Evolutionary conservation across 306 rosid genomes (phyloP), one percentile per base, ranked within the genome.

Genomic region (Alnus glutinosa): DNA sequence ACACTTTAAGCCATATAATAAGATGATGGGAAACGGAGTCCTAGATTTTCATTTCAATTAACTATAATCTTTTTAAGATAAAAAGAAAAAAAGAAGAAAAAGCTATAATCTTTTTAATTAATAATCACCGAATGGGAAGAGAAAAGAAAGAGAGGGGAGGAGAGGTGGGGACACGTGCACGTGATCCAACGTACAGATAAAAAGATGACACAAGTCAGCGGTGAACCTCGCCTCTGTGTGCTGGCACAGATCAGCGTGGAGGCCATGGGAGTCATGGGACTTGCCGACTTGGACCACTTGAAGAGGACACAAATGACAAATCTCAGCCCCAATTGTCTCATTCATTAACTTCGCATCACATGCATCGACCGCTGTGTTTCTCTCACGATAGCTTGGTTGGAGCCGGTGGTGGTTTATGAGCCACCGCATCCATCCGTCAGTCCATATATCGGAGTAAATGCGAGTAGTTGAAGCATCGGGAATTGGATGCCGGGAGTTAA

Each of bases 341-440:
- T 83, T 84, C 70, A 86, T 72, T 70, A 86, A 32, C 47, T 67
- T 82, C 92, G 84, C 47, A 66, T 82, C 92, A 86, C 88, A 78
- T 84, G 90, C 79, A 47, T 6, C 73, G 18, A 1, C 8, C 12
- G 2, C 4, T 4, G 2, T 10, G 10, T 6, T 42, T 46, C 11
- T 70, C 74, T 18, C 52, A 19, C 55, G 37, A 10, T 11, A 19
- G 11, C 3, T 13, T 9, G 13, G 18, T 9, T n/a, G 52, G 28
- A 0, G 28, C 28, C 28, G 28, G 28, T 23, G 28, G 55, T 46
- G 9, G 16, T n/a, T 44, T 70, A 1, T 46, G 74, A 70, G 19
- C 4, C 55, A 42, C 74, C 4, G 74, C 36, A 2, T 12, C 3
- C 57, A 71, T 23, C 3, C 19, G 13, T 36, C 0, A 23, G 28